Percentiles rank a stretch among this genome's conserved stretches.
Evolutionary conservation across 257 asterid genomes (phyloP).

Genomic region (Solanum pinnatisectum): DNA sequence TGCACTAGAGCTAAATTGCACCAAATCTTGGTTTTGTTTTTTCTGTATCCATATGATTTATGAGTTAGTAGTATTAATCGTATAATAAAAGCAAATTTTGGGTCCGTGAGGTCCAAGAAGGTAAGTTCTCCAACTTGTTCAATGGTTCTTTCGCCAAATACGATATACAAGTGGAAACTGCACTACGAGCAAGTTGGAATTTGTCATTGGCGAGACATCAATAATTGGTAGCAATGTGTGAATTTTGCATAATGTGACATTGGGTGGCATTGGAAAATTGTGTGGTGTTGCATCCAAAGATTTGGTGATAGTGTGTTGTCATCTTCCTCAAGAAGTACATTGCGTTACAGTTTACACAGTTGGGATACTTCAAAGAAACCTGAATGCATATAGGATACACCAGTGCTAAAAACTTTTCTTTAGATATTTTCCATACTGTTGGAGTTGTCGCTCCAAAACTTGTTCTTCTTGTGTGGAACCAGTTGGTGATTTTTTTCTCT

Average conservation of each 20-base stretch:
- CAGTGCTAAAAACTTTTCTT: too few relatives aligned
- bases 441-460: too few relatives aligned
- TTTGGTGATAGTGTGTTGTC: too few relatives aligned
- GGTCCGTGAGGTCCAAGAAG: background rate
- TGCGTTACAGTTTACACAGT: too few relatives aligned
- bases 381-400: too few relatives aligned
- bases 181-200: background rate
- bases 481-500: too few relatives aligned
- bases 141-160: background rate
- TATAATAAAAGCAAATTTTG: background rate
- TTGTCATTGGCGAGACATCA: background rate
- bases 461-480: too few relatives aligned
- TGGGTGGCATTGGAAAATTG: too few relatives aligned
- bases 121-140: background rate
- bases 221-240: background rate
- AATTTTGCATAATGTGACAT: background rate
- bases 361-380: too few relatives aligned
- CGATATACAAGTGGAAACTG: background rate
- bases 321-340: too few relatives aligned
- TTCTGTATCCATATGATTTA: background rate
- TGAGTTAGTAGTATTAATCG: background rate
- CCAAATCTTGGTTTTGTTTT: background rate
- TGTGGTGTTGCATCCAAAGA: too few relatives aligned
- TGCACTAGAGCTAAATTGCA: background rate
- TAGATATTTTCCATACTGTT: too few relatives aligned